A percentile compares a stretch with the other conserved stretches of the same genome.
phyloP scores from a whole-genome alignment of 2,329 filamentous ascomycete genomes.

The Verticillium klebahnii region DNA sequence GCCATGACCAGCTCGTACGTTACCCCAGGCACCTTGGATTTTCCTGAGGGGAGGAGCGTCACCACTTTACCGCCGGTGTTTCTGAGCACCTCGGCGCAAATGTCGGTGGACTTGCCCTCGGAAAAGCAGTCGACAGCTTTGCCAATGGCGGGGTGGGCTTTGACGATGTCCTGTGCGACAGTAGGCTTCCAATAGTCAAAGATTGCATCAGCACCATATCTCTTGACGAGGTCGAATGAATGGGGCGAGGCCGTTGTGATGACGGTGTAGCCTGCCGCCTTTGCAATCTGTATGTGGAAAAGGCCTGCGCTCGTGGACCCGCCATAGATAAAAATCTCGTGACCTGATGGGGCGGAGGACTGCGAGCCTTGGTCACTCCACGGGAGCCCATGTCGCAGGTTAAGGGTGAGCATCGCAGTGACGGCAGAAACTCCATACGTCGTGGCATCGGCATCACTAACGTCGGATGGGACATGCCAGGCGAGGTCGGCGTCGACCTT shows the following conservation, averaged over 20 bases:
- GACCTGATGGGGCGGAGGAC: constrained; percentile 17
- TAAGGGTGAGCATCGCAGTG: constrained; percentile 25
- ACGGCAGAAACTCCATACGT: constrained; percentile 35
- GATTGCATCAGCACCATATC: constrained; percentile 22
- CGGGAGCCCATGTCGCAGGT: constrained; percentile 9
- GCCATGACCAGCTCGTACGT: constrained; percentile 17
- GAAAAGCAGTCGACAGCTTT: constrained; percentile 25
- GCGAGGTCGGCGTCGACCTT: constrained; percentile 33
- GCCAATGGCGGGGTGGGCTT: constrained; percentile 18
- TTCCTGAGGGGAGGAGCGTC: constrained; percentile 16
- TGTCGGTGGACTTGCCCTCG: constrained; percentile 21
- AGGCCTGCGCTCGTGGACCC: constrained; percentile 49
- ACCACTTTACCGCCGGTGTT: constrained; percentile 22
- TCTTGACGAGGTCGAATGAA: constrained; percentile 28
- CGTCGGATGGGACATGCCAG: constrained; percentile 37
- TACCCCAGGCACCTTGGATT: constrained; percentile 14
- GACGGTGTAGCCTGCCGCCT: constrained; percentile 26
- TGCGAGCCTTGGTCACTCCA: background rate
- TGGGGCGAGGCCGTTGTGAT: constrained; percentile 24
- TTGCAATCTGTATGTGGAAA: constrained; percentile 34
- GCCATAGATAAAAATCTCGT: constrained; percentile 32
- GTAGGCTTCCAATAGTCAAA: constrained; percentile 23
- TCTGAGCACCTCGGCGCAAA: constrained; percentile 20
- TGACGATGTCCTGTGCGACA: constrained; percentile 17
- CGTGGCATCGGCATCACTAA: constrained; percentile 42